phyloP scores from a whole-genome alignment of 148 eudicot genomes.

The Pouteria glomerata region DNA sequence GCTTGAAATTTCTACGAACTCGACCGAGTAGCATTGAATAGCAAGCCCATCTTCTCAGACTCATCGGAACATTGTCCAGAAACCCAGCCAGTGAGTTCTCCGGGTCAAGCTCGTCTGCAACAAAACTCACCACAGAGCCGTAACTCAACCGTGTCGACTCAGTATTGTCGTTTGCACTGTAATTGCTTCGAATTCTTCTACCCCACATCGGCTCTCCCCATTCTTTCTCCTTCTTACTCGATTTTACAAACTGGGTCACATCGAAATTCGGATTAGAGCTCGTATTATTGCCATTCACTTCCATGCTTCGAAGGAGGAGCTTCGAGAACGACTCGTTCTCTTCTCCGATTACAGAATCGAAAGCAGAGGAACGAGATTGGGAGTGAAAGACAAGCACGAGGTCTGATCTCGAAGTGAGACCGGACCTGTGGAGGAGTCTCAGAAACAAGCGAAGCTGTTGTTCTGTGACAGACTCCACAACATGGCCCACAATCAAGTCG shows the following conservation, averaged over 20 bases:
- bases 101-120: slow-evolving; percentile 73
- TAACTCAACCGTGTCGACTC: slow-evolving; percentile 56
- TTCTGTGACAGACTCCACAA: slow-evolving; percentile 23
- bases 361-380: slow-evolving; percentile 4
- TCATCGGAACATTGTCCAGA: slow-evolving; percentile 57
- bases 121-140: slow-evolving; percentile 79
- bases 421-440: slow-evolving; percentile 32
- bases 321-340: slow-evolving; percentile 45
- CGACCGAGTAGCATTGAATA: slow-evolving; percentile 85
- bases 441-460: slow-evolving; percentile 36
- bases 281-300: background rate
- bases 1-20: slow-evolving; percentile 58
- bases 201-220: slow-evolving; percentile 73
- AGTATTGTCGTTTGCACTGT: slow-evolving; percentile 10
- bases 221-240: slow-evolving; percentile 30
- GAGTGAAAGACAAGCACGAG: slow-evolving; percentile 42
- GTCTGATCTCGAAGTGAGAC: slow-evolving; percentile 45
- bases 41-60: slow-evolving; percentile 73
- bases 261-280: slow-evolving; percentile 16
- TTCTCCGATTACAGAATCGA: slow-evolving; percentile 19
- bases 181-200: slow-evolving; percentile 17
- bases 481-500: slow-evolving; percentile 58
- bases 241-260: slow-evolving; percentile 35
- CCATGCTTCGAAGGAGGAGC: slow-evolving; percentile 18
- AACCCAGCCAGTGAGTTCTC: slow-evolving; percentile 71